These are phyloP conservation scores for Colletotrichum eleusines DNA, from an alignment of 2,329 filamentous ascomycete genomes.

Conservation along the genomic window DNA sequence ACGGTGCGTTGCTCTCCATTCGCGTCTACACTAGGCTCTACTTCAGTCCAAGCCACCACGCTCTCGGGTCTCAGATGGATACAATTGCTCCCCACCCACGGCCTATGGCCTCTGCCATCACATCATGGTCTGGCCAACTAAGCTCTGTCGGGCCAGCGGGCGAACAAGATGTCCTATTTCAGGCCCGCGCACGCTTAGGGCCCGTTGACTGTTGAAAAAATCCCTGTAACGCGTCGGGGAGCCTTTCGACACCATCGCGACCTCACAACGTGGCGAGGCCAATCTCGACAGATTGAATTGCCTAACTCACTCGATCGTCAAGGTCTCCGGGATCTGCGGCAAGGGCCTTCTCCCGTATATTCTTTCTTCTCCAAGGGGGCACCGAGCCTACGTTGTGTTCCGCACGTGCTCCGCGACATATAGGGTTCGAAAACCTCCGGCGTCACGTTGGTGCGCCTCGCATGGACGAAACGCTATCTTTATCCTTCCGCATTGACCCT, in stretches of 20 bases:
- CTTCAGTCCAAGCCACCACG: constrained; percentile 16
- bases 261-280: constrained; percentile 32
- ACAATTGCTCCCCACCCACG: constrained; percentile 23
- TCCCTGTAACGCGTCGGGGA: constrained; percentile 5
- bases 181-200: constrained; percentile 26
- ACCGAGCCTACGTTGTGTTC: constrained; percentile 6
- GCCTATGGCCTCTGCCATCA: constrained; percentile 29
- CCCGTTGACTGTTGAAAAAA: constrained; percentile 6
- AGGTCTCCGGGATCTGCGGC: constrained; percentile 36
- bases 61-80: constrained; percentile 3
- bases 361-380: constrained; percentile 3
- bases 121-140: constrained; percentile 23
- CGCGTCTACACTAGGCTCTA: constrained; percentile 13
- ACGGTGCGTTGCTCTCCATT: constrained; percentile 11
- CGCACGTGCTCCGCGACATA: constrained; percentile 19
- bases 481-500: constrained; percentile 23
- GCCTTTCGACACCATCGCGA: constrained; percentile 1
- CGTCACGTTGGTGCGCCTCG: not conserved
- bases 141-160: constrained; percentile 9
- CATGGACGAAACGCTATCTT: constrained; percentile 8
- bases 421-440: constrained; percentile 8
- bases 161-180: constrained; percentile 33
- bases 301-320: constrained; percentile 36
- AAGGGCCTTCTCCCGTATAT: constrained; percentile 29
- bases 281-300: constrained; percentile 12